Conservation (phyloP, 768 basidiomycete species). For the Termitomyces sp. region DNA sequence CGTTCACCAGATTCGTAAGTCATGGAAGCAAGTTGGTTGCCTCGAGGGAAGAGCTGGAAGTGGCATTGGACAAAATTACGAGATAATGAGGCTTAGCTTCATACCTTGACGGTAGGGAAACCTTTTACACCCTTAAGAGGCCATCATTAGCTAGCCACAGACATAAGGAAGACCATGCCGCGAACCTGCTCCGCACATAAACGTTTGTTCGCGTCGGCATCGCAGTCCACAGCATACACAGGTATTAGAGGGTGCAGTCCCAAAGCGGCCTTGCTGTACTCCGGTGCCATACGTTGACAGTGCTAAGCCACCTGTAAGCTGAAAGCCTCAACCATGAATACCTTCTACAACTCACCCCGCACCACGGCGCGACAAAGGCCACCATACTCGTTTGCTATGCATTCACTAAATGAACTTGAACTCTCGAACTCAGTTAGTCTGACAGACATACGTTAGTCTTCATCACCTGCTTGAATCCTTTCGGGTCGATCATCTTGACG, state of each 20-base stretch:
- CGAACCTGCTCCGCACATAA: constrained; percentile 75
- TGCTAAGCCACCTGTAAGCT: constrained; percentile 42
- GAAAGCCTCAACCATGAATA: not conserved
- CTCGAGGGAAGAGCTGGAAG: constrained; percentile 70
- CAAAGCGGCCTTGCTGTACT: constrained; percentile 76
- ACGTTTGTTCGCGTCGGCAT: constrained; percentile 71
- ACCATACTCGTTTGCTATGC: constrained; percentile 68
- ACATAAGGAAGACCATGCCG: not conserved
- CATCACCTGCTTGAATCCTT: constrained; percentile 66
- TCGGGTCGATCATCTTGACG: constrained; percentile 72
- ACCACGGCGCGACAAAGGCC: constrained; percentile 96
- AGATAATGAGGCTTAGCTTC: not conserved
- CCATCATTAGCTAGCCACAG: not conserved
- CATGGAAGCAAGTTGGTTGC: constrained; percentile 53
- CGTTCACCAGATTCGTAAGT: constrained; percentile 66
- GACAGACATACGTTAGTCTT: constrained; percentile 57
- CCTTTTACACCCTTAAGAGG: constrained; percentile 63
- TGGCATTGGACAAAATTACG: not conserved
- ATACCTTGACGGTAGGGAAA: constrained; percentile 88
- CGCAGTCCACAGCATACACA: constrained; percentile 91
- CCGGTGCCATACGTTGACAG: constrained; percentile 81
- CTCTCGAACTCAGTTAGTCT: not conserved
- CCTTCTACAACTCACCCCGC: constrained; percentile 50
- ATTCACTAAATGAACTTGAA: not conserved
- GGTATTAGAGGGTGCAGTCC: constrained; percentile 79